These are phyloP conservation scores for Balakata baccata DNA, from an alignment of 345 rosid genomes.

Conservation along the genomic window DNA sequence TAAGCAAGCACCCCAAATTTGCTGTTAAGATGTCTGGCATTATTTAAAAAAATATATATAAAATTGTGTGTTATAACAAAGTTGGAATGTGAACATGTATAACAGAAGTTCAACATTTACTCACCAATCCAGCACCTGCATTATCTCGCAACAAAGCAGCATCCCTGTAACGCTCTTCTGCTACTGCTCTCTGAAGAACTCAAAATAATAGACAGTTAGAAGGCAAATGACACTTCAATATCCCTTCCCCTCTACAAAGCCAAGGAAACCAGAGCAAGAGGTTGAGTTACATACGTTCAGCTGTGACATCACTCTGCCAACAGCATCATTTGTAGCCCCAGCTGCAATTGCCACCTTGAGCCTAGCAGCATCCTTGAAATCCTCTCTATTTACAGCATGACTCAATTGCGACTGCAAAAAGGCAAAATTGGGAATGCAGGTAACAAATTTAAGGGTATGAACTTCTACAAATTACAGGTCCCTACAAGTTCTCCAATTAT, in stretches of 20 bases:
- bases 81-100: background rate
- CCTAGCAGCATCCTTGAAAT: conserved; percentile 76
- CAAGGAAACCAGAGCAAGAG: conserved; percentile 1
- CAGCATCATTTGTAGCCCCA: conserved; percentile 64
- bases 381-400: conserved; percentile 57
- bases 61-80: background rate
- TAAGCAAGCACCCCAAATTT: background rate
- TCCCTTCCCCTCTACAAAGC: background rate
- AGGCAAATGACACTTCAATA: background rate
- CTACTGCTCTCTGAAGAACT: conserved; percentile 57
- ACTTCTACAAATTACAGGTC: background rate
- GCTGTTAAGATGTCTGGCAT: background rate
- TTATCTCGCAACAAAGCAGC: conserved; percentile 74
- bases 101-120: conserved; percentile 13
- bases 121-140: conserved; percentile 92
- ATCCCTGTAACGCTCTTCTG: conserved; percentile 71
- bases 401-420: conserved; percentile 56
- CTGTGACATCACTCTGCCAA: conserved; percentile 65
- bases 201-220: conserved; percentile 12
- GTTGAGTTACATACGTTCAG: conserved; percentile 46
- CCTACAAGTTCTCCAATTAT: background rate
- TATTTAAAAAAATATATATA: background rate
- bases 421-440: background rate
- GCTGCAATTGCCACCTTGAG: conserved; percentile 94
- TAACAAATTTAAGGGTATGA: background rate